These are phyloP conservation scores for Botryobasidium botryosum DNA, from an alignment of 768 basidiomycete species.

Conservation along the genomic window DNA sequence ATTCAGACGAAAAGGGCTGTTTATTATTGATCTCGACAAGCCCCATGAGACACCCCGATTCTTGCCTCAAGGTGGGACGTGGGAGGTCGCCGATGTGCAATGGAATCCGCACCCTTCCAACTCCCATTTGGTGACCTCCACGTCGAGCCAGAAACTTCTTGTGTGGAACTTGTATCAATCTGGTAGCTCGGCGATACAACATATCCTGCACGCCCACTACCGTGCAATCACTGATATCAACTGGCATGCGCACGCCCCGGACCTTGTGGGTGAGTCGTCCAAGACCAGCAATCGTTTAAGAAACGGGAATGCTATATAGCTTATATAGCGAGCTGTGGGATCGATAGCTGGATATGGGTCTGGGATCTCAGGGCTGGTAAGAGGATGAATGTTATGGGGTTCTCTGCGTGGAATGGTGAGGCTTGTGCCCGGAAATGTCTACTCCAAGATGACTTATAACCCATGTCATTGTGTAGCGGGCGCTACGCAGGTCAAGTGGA, in stretches of 20 bases:
- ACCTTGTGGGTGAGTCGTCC: background rate
- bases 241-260: constrained; percentile 48
- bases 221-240: constrained; percentile 97
- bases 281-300: background rate
- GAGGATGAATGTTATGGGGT: constrained; percentile 30
- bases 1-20: constrained; percentile 59
- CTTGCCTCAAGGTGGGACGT: constrained; percentile 88
- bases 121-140: constrained; percentile 71
- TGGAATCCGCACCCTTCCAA: constrained; percentile 75
- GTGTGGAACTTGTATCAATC: constrained; percentile 83
- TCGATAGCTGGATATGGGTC: constrained; percentile 88
- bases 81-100: constrained; percentile 88
- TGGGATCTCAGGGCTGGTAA: constrained; percentile 72
- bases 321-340: constrained; percentile 60
- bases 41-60: constrained; percentile 81
- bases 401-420: constrained; percentile 41
- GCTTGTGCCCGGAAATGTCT: constrained; percentile 9
- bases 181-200: constrained; percentile 65
- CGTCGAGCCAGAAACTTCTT: constrained; percentile 75
- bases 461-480: constrained; percentile 30
- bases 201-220: constrained; percentile 76
- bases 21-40: constrained; percentile 84
- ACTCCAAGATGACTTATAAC: background rate
- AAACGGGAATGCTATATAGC: background rate
- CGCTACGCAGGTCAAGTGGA: constrained; percentile 97